Conservation (phyloP, 108 stramenopile species). For the Discostella pseudostelligera region DNA sequence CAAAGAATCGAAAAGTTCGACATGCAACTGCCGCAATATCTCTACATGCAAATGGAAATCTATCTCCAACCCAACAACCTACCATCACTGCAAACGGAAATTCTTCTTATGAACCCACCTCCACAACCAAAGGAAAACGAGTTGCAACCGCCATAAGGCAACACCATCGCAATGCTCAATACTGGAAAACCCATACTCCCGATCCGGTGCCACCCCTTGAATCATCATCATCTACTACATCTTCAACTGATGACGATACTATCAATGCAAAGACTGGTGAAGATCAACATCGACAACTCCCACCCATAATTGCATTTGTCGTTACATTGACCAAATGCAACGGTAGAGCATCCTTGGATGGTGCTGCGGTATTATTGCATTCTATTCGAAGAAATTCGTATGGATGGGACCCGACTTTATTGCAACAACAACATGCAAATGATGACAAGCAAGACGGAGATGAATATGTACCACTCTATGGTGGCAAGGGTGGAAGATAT, state of each 20-base stretch:
- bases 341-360: slow-evolving; percentile 22
- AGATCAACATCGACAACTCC: slow-evolving; percentile 10
- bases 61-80: no score
- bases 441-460: neutral
- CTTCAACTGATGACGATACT: slow-evolving; percentile 1
- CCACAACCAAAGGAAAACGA: neutral
- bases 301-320: slow-evolving; percentile 37
- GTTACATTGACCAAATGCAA: slow-evolving; percentile 37
- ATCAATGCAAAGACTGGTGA: no score
- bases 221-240: no score
- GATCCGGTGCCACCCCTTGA: slow-evolving; percentile 28
- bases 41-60: no score
- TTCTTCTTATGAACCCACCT: slow-evolving; percentile 9
- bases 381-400: slow-evolving; percentile 40
- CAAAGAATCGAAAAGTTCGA: no score
- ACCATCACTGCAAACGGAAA: no score
- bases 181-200: slow-evolving; percentile 32
- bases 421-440: slow-evolving; percentile 9
- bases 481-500: slow-evolving; percentile 40
- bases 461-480: slow-evolving; percentile 22
- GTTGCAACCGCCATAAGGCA: neutral
- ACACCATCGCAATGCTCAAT: slow-evolving; percentile 11
- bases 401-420: slow-evolving; percentile 31
- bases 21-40: no score
- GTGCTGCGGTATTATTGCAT: slow-evolving; percentile 46